These are phyloP conservation scores for Candolleomyces aberdarensis DNA, from an alignment of 768 basidiomycete species.

Conservation along the genomic window DNA sequence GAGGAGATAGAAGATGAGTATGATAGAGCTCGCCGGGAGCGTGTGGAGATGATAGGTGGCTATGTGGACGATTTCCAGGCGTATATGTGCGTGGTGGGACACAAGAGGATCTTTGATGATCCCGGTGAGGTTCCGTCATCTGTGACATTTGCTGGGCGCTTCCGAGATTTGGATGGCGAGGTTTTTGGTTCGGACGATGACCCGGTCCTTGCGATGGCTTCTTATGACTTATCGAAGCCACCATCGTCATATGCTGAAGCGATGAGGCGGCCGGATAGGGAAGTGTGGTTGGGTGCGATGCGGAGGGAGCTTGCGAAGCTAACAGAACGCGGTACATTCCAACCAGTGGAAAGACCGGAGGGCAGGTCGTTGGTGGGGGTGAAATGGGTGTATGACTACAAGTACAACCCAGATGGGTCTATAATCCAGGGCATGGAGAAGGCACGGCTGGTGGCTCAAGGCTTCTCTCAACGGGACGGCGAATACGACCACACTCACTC, in stretches of 20 bases:
- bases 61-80: not conserved
- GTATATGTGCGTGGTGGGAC: not conserved
- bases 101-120: not conserved
- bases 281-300: too few species aligned
- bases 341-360: slow-evolving; percentile 10
- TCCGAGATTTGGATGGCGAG: not conserved
- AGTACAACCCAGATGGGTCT: not conserved
- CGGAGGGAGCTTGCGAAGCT: slow-evolving; percentile 18
- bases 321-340: slow-evolving; percentile 22
- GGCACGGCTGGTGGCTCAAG: slow-evolving; percentile 35
- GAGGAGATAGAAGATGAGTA: too few species aligned
- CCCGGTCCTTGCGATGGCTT: too few species aligned
- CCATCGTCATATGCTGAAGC: too few species aligned
- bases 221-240: too few species aligned
- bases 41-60: not conserved
- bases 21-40: not conserved
- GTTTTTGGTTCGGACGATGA: too few species aligned
- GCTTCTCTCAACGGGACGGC: slow-evolving; percentile 34
- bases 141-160: not conserved
- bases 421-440: slow-evolving; percentile 5
- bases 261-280: too few species aligned
- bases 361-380: not conserved
- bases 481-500: slow-evolving; percentile 34
- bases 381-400: slow-evolving; percentile 6
- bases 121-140: not conserved